These are phyloP conservation scores for Litsea cubeba DNA, from an alignment of 164 flowering plant genomes.

Conservation along the genomic window DNA sequence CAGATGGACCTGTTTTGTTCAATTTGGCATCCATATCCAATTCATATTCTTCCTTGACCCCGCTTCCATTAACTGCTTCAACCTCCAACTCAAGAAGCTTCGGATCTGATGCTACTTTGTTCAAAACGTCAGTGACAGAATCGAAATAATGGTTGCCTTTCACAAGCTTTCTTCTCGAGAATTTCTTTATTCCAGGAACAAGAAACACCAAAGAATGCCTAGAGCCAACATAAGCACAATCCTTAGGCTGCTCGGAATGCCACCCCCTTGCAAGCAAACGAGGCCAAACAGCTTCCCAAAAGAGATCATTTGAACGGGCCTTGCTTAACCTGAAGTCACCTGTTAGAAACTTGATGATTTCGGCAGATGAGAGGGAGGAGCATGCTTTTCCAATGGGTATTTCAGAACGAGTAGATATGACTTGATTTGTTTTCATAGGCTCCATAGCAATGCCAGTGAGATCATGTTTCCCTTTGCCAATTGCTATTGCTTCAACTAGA, in stretches of 20 bases:
- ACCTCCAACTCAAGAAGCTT: conserved; percentile 58
- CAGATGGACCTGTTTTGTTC: conserved; percentile 24
- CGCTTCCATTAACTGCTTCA: conserved; percentile 24
- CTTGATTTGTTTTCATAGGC: conserved; percentile 36
- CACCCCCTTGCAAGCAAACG: conserved; percentile 90
- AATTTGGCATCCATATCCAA: conserved; percentile 20
- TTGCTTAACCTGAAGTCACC: conserved; percentile 84
- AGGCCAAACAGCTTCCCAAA: conserved; percentile 99
- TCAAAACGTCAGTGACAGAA: conserved; percentile 67
- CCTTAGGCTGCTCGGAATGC: conserved; percentile 87
- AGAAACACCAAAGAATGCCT: conserved; percentile 63
- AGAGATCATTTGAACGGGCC: conserved; percentile 74
- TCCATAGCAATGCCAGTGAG: conserved; percentile 55
- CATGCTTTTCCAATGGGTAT: conserved; percentile 71
- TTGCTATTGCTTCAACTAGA: conserved; percentile 72
- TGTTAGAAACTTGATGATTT: conserved; percentile 60
- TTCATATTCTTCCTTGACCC: conserved; percentile 26
- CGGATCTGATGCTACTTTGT: conserved; percentile 67
- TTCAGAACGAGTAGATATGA: conserved; percentile 32
- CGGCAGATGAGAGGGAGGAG: conserved; percentile 53
- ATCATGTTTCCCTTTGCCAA: conserved; percentile 86
- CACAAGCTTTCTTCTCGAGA: conserved; percentile 60
- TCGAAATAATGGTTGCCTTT: conserved; percentile 75
- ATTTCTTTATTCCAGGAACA: conserved; percentile 65
- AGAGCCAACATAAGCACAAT: conserved; percentile 26